Evolutionary conservation across 306 rosid species (phyloP), one percentile per base, ranked within the genome.

Genomic region (Gillenia trifoliata): DNA sequence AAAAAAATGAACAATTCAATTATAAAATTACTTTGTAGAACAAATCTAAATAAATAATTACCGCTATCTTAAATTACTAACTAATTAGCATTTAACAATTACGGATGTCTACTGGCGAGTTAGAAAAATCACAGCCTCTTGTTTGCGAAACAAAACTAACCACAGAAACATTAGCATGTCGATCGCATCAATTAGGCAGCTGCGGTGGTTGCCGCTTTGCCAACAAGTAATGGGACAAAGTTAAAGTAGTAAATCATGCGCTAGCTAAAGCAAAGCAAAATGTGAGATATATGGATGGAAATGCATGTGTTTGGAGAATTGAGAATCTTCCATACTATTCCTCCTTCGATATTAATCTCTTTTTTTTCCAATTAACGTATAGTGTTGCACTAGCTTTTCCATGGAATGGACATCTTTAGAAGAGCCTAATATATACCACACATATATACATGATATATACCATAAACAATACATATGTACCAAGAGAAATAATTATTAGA

Each of bases 251-350:
- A 2, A 47, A 17, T 47, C 52, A 16, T 16, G 52, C 52, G 52
- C 52, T 47, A 47, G 5, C 52, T 47, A 47, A 47, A 57, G 15
- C 13, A 57, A 59, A 59, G 64, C 64, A 25, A 25, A 11, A 59
- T 59, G 33, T 11, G 64, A 59, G 63, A 57, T 57, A 25, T 22
- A 56, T 23, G 62, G 62, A 56, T 1, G 28, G 59, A 20, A 25
- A 29, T 50, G 74, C 38, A 31, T 59, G 64, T 52, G 15, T 57
- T 11, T 54, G 59, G 54, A 52, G 63, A n/a, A 31, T 5, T 52
- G 64, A 70, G 74, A 70, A 70, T 70, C 64, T 70, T 70, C 63
- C n/a, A 20, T 3, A n/a, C 60, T 55, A 22, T 10, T 50, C 47
- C 49, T 3, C 34, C 45, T 11, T 54, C 49, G 29, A 49, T 30